phyloP scores from a whole-genome alignment of 371 early-diverging fungal species.

The Mucor irregularis region DNA sequence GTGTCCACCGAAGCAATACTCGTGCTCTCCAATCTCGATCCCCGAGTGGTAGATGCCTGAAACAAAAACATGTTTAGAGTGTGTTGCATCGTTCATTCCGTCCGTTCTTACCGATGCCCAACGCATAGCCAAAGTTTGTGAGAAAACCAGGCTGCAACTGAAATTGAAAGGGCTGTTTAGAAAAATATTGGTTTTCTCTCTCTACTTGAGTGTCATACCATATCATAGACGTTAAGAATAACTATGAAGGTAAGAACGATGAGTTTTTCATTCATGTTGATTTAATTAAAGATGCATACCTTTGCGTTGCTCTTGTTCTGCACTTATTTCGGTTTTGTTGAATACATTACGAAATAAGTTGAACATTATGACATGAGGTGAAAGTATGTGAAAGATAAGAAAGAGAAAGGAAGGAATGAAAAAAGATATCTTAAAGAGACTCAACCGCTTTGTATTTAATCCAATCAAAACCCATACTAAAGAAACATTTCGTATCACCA shows the following conservation, averaged over 20 bases:
- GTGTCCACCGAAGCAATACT: constrained; percentile 70
- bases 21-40: constrained; percentile 60
- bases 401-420: too few relatives aligned
- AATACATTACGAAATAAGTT: constrained; percentile 11
- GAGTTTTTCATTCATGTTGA: background rate
- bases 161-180: background rate
- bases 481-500: too few relatives aligned
- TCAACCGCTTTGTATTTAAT: too few relatives aligned
- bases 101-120: constrained; percentile 71
- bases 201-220: too few relatives aligned
- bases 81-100: too few relatives aligned
- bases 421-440: too few relatives aligned
- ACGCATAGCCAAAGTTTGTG: constrained; percentile 53
- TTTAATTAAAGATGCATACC: constrained; percentile 1
- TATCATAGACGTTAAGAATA: constrained; percentile 19
- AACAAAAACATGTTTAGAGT: background rate
- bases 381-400: background rate
- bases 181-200: too few relatives aligned
- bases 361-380: constrained; percentile 7
- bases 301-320: constrained; percentile 19
- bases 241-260: constrained; percentile 27
- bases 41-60: constrained; percentile 69
- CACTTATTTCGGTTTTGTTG: constrained; percentile 9
- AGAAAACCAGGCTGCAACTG: constrained; percentile 58
- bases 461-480: too few relatives aligned